These are phyloP conservation scores for Hydnomerulius pinastri DNA, from an alignment of 768 basidiomycete species.

Conservation along the genomic window DNA sequence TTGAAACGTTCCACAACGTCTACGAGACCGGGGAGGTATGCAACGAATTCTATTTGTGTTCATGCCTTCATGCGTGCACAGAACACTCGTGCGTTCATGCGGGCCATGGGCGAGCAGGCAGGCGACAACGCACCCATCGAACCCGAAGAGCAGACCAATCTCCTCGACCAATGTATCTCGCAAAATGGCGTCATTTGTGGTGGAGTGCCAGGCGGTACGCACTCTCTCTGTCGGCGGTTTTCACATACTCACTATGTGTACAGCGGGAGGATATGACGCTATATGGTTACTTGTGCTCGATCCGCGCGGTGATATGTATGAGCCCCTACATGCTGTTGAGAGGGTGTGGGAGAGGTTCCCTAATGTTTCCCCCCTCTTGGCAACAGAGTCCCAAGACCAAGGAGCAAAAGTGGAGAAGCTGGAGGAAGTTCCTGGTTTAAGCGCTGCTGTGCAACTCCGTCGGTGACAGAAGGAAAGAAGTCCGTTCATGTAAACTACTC, in stretches of 20 bases:
- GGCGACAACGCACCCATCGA: constrained; percentile 78
- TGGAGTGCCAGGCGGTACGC: constrained; percentile 93
- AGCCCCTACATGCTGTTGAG: constrained; percentile 65
- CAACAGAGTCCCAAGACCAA: constrained; percentile 64
- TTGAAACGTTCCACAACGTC: constrained; percentile 58
- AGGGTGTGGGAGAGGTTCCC: constrained; percentile 64
- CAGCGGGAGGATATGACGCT: constrained; percentile 97
- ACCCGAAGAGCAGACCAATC: constrained; percentile 79
- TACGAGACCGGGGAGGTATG: constrained; percentile 60
- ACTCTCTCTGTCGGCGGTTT: neutral
- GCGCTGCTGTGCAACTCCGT: constrained; percentile 34
- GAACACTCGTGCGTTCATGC: constrained; percentile 80
- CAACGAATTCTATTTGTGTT: neutral
- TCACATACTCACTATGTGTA: constrained; percentile 4
- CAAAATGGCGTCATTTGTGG: constrained; percentile 89
- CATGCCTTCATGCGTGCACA: constrained; percentile 29
- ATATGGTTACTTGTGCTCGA: constrained; percentile 90
- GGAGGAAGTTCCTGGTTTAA: constrained; percentile 57
- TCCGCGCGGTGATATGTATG: constrained; percentile 45
- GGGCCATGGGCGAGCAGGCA: constrained; percentile 74
- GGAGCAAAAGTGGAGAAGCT: constrained; percentile 68
- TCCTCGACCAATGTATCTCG: constrained; percentile 76
- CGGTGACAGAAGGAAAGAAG: constrained; percentile 11
- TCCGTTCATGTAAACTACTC: constrained; percentile 6
- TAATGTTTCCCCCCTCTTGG: constrained; percentile 70